Base-by-base conservation (phyloP, 148 eudicot genomes). In the Persicaria tinctoria region DNA sequence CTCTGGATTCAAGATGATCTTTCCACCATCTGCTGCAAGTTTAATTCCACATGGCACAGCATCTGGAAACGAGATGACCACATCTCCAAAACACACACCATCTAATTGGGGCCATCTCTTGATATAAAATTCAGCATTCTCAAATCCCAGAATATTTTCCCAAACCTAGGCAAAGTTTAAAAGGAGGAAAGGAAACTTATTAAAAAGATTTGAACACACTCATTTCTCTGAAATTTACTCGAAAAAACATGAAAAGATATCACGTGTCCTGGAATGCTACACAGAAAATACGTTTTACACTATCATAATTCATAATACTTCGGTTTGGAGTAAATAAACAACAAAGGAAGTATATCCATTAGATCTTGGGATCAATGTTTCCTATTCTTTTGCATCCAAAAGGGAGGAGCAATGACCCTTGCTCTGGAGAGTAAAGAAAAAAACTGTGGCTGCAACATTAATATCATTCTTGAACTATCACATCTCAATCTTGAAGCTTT, bases 11-110 rank as follows among this genome's bases (percentile, higher is more conserved):
- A 93, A 81, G 54, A 77, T 88, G 75, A 93, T 91, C 83, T 87
- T 91, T 66, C 98, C 98, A 74, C 84, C 86, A 46, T 91, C 85
- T 55, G 91, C 82, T 77, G 90, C 92, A 79, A 89, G 88, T 84
- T 91, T 93, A 56, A 93, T 87, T 73, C 98, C 98, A 77, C 98
- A 93, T 75, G 98, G 98, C 50, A 93, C 83, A 78, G 98, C 98
- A 76, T 93, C 98, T 56, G 98, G 97, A 80, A 93, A 93, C 27
- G 94, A 93, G 68, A 87, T 64, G 23, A 93, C 87, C 16, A 88
- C 83, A 46, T 93, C 97, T 79, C 80, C 82, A 77, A 91, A 93
- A 71, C 79, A 51, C 72, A 80, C 49, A 48, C 86, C 97, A 79
- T 89, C 94, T 78, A 91, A 77, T 57, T 87, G 79, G 50, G 98